These are phyloP conservation scores for Phytophthora megakarya DNA, from an alignment of 352 stramenopile genomes.

Conservation along the genomic window DNA sequence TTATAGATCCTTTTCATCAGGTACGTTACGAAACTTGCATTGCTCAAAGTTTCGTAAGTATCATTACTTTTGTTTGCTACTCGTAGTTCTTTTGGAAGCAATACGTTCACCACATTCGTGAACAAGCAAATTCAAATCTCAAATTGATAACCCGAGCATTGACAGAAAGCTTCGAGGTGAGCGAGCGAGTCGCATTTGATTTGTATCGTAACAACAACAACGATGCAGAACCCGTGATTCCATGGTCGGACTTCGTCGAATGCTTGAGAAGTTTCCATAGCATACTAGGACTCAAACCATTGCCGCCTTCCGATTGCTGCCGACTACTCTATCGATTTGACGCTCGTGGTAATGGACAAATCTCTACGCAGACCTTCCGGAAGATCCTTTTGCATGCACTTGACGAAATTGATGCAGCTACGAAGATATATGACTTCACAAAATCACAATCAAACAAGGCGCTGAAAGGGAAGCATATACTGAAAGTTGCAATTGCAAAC, in stretches of 20 bases:
- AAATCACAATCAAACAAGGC: neutral
- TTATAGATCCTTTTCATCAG: slow-evolving; percentile 53
- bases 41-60: neutral
- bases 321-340: slow-evolving; percentile 56
- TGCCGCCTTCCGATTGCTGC: slow-evolving; percentile 31
- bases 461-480: slow-evolving; percentile 3
- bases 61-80: neutral
- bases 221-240: neutral
- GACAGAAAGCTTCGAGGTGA: slow-evolving; percentile 8
- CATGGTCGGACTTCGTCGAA: slow-evolving; percentile 35
- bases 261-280: slow-evolving; percentile 32
- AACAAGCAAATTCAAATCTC: slow-evolving; percentile 6
- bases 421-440: slow-evolving; percentile 3
- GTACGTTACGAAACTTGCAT: slow-evolving; percentile 30
- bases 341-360: slow-evolving; percentile 24
- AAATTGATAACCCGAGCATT: slow-evolving; percentile 18
- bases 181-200: neutral
- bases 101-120: slow-evolving; percentile 27
- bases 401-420: slow-evolving; percentile 13
- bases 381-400: slow-evolving; percentile 17
- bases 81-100: slow-evolving; percentile 40
- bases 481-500: slow-evolving; percentile 40
- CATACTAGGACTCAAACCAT: slow-evolving; percentile 5
- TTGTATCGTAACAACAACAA: slow-evolving; percentile 1
- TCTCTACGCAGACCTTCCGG: slow-evolving; percentile 26